Conservation (phyloP, 2,329 filamentous ascomycete species). For the Pyricularia grisea region DNA sequence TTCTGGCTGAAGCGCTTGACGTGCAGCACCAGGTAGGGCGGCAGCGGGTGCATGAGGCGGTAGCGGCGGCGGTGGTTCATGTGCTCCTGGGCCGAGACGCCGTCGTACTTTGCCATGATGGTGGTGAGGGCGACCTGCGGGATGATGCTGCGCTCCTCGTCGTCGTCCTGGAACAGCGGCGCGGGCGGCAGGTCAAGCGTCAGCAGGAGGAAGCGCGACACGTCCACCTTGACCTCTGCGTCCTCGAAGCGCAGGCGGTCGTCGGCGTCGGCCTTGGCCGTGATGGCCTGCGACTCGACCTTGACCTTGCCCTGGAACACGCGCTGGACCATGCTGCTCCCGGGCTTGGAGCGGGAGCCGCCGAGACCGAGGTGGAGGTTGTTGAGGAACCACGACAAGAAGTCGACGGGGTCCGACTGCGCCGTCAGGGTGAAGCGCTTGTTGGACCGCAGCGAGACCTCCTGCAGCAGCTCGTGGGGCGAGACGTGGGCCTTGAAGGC, state of each 20-base stretch:
- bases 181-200: conserved; percentile 88
- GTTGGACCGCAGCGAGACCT: conserved; percentile 80
- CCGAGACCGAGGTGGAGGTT: conserved; percentile 87
- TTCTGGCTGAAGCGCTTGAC: conserved; percentile 96
- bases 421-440: conserved; percentile 86
- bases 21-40: conserved; percentile 86
- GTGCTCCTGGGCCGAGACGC: conserved; percentile 76
- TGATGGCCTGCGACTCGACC: conserved; percentile 89
- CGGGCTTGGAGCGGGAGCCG: conserved; percentile 77
- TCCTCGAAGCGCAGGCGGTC: conserved; percentile 92
- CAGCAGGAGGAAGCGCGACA: conserved; percentile 77
- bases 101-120: conserved; percentile 89
- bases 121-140: conserved; percentile 77
- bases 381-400: conserved; percentile 96
- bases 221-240: conserved; percentile 67
- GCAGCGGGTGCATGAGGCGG: conserved; percentile 79
- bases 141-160: conserved; percentile 91
- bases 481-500: conserved; percentile 97
- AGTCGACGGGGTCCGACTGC: conserved; percentile 93
- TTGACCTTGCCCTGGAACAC: conserved; percentile 90
- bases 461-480: conserved; percentile 92
- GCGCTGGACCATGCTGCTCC: conserved; percentile 78
- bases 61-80: conserved; percentile 83
- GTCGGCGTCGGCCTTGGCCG: conserved; percentile 76
- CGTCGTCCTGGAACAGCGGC: conserved; percentile 94